phyloP scores from a whole-genome alignment of 441 rosid genomes.

The Corymbia citriodora region DNA sequence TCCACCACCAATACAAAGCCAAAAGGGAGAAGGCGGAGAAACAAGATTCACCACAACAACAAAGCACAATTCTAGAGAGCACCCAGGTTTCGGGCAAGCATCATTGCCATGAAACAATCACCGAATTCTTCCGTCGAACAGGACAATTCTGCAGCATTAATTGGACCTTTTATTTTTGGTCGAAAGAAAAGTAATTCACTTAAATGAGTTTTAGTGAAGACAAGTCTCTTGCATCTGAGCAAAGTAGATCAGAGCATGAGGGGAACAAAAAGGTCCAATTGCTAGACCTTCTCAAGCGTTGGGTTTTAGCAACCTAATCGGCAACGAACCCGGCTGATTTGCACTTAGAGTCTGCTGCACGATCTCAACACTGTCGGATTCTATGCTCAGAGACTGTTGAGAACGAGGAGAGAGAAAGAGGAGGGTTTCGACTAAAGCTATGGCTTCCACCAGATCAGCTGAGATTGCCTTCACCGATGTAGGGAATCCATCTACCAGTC shows the following conservation, averaged over 20 bases:
- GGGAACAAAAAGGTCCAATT: too few relatives aligned
- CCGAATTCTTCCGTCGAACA: background rate
- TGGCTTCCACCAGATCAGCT: background rate
- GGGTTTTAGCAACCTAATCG: too few relatives aligned
- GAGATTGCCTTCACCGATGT: too few relatives aligned
- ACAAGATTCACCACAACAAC: background rate
- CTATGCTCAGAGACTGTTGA: background rate
- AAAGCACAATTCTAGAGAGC: background rate
- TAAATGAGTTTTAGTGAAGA: too few relatives aligned
- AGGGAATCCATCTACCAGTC: too few relatives aligned
- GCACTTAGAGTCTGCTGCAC: background rate
- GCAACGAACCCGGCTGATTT: too few relatives aligned
- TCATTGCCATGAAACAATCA: rapidly evolving
- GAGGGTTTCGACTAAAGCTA: too few relatives aligned
- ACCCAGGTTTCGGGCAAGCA: background rate
- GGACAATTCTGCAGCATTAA: background rate
- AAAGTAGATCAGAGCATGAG: too few relatives aligned
- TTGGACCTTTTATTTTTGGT: background rate
- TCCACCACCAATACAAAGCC: background rate
- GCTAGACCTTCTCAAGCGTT: too few relatives aligned
- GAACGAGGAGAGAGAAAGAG: background rate
- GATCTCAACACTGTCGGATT: background rate
- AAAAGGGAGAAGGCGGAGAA: background rate
- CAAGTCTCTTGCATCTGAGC: too few relatives aligned
- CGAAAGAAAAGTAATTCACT: too few relatives aligned